Evolutionary conservation across 2,329 filamentous ascomycete genomes (phyloP), one percentile per base, ranked within the genome.

Genomic region (Cercospora sp.): DNA sequence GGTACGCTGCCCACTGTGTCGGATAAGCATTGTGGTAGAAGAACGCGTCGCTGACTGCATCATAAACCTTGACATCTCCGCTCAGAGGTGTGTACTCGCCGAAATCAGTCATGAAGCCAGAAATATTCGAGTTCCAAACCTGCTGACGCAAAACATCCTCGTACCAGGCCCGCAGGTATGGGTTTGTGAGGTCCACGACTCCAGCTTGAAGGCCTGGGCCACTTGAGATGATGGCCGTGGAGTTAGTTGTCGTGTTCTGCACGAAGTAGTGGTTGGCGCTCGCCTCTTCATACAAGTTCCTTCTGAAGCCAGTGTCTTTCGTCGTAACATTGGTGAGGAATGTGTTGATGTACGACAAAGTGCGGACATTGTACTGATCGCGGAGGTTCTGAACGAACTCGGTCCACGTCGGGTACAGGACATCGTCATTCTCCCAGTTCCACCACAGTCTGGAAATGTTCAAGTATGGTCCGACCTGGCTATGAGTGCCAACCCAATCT

Each of bases 401-500:
- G n/a, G 69, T 69, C 78, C 78, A 80, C 1, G 70, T 75, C 0
- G 79, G 79, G 63, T 80, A 80, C 1, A 80, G 74, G 5, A 69
- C 64, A 9, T 71, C 70, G 63, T 80, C 79, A 18, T 76, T 72
- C 67, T 80, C 79, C 79, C 78, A 80, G 65, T 80, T 80, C 79
- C 79, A 80, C 79, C 78, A 80, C 2, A 80, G 74, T 32, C 79
- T 74, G 16, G 77, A 78, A 40, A 80, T 74, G 63, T 77, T 77
- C 51, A 74, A 73, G 61, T 77, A 78, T 7, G 78, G 76, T 13
- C 75, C 79, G 4, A 72, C 69, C 62, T 80, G 79, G 7, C 72
- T 67, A 57, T 79, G 77, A 8, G 78, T 80, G 1, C 78, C 78
- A 37, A 72, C 76, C 79, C 78, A 80, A 65, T 80, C 78, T 64